Percentiles rank a stretch among this genome's conserved stretches.
phyloP scores from a whole-genome alignment of 306 rosid species.

The Malus asiatica region DNA sequence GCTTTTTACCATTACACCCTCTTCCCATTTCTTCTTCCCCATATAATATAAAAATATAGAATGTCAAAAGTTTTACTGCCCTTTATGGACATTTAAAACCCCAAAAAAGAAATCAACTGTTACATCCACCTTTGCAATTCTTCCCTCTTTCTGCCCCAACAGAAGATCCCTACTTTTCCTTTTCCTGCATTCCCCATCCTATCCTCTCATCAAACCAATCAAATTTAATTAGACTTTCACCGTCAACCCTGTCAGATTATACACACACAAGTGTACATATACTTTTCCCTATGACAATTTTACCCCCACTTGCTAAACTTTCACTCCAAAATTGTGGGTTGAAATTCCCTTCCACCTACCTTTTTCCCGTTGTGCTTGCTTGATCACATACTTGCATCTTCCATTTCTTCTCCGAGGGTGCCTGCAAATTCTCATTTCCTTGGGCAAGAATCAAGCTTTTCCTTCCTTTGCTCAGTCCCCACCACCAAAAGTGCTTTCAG shows the following conservation, averaged over 20 bases:
- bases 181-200: slow-evolving; percentile 3
- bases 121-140: background rate
- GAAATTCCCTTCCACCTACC: slow-evolving; percentile 15
- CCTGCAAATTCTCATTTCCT: slow-evolving; percentile 9
- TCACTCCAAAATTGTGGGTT: slow-evolving; percentile 55
- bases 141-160: slow-evolving; percentile 1
- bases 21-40: slow-evolving; percentile 24
- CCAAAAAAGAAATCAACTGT: slow-evolving; percentile 27
- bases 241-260: slow-evolving; percentile 61
- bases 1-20: slow-evolving; percentile 21
- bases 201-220: slow-evolving; percentile 49
- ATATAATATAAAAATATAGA: background rate
- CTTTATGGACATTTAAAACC: slow-evolving; percentile 20
- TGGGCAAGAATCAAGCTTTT: slow-evolving; percentile 20
- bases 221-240: slow-evolving; percentile 39
- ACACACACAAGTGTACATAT: slow-evolving; percentile 41
- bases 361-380: slow-evolving; percentile 3
- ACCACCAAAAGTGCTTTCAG: background rate
- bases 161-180: background rate
- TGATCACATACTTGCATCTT: slow-evolving; percentile 11
- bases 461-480: slow-evolving; percentile 23
- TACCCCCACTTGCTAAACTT: slow-evolving; percentile 15
- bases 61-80: slow-evolving; percentile 42
- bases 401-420: slow-evolving; percentile 22
- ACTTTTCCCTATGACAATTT: slow-evolving; percentile 5